A percentile compares a stretch with the other conserved stretches of the same genome.
These are phyloP conservation scores for Entomortierella chlamydospora DNA, from an alignment of 192 early-diverging fungal genomes.

Conservation along the genomic window DNA sequence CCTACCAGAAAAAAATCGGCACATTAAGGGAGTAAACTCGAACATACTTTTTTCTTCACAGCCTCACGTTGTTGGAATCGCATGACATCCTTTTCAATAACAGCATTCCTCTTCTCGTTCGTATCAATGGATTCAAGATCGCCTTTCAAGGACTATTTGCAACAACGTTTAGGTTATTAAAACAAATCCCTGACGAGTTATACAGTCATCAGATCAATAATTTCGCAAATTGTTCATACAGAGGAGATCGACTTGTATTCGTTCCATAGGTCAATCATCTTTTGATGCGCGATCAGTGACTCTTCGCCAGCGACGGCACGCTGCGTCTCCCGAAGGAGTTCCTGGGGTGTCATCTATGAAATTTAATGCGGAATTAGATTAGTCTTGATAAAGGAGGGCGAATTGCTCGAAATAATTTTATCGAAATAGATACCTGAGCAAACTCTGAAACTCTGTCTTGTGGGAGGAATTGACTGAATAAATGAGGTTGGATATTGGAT, in stretches of 20 bases:
- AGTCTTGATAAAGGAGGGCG: no score
- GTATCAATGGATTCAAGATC: conserved; percentile 68
- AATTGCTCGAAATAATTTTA: no score
- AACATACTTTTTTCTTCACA: conserved; percentile 61
- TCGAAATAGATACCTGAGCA: conserved; percentile 75
- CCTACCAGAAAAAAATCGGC: no score
- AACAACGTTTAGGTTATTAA: no score
- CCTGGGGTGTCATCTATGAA: conserved; percentile 75
- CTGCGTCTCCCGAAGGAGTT: conserved; percentile 88
- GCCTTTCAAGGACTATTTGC: conserved; percentile 58
- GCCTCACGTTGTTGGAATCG: conserved; percentile 78
- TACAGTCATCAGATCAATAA: no score
- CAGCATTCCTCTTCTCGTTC: conserved; percentile 75
- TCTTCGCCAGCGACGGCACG: conserved; percentile 80
- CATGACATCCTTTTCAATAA: conserved; percentile 81
- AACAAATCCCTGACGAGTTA: no score
- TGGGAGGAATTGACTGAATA: conserved; percentile 89
- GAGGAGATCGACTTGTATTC: conserved; percentile 62
- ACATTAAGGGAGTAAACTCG: not conserved
- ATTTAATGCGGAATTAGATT: no score
- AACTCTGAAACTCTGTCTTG: conserved; percentile 96
- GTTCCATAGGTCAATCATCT: conserved; percentile 68
- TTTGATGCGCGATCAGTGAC: conserved; percentile 72
- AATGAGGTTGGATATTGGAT: not conserved
- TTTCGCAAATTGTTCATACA: conserved; percentile 36